Evolutionary conservation across 495 filamentous ascomycete species (phyloP), one percentile per base, ranked within the genome.

Genomic region (Trichoderma reesei): DNA sequence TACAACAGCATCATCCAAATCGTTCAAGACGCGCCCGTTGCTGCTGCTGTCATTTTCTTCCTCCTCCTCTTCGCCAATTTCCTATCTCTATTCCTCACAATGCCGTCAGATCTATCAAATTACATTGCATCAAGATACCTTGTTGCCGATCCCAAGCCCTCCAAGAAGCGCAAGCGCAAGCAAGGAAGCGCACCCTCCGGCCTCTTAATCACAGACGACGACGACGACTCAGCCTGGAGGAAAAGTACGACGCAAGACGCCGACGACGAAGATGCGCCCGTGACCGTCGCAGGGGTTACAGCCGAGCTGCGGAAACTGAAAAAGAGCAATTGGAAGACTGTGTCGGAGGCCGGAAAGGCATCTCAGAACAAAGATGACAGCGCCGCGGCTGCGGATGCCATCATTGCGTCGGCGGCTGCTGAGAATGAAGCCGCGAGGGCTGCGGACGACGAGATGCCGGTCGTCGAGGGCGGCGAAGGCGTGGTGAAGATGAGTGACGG

Each of bases 101-200:
- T 85, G 82, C 79, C 83, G 54, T 83, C 87, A 63, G 78, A 82
- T 68, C 84, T 96, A 67, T 87, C 92, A 36, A 84, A 86, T 74
- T 99, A 98, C 75, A 87, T 99, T 61, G 92, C 94, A 62, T 88
- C 92, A 68, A 96, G 92, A 75, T 99, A 99, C 76, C 87, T 99
- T 5, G 88, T 76, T 41, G 74, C 90, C 38, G 90, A 93, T 72
- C 76, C 85, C 48, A 85, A 87, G 59, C 79, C 88, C 13, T 82
- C 88, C 72, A 91, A 92, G 71, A 88, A 86, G 71, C 92, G 90
- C 76, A 96, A 96, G 79, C 86, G 89, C 67, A 94, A 94, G 72
- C 73, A 84, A 64, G 80, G 83, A 67, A 74, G 78, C 65, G 74
- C 76, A n/a, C 72, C 76, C 56, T 64, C 72, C 36, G 90, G 91